Conservation (phyloP, 2,329 filamentous ascomycete species). For the Verticillium dahliae region DNA sequence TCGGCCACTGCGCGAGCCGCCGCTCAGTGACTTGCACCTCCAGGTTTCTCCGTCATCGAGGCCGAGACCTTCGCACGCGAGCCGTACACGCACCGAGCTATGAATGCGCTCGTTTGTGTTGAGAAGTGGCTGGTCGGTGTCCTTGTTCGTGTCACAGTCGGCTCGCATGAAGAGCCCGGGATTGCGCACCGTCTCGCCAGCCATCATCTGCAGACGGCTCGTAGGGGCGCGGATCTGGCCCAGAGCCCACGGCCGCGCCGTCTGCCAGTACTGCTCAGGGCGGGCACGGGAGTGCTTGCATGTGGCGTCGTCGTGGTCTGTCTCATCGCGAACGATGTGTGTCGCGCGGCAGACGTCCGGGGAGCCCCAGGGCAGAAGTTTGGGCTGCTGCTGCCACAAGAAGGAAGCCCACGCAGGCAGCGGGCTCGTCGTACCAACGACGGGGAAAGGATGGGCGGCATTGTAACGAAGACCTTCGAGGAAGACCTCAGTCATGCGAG, state of each 20-base stretch:
- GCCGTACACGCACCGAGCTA: slow-evolving; percentile 23
- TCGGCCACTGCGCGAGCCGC: background rate
- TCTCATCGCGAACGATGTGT: background rate
- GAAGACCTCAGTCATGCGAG: slow-evolving; percentile 14
- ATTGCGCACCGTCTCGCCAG: slow-evolving; percentile 19
- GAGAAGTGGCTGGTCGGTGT: slow-evolving; percentile 24
- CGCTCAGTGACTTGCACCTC: slow-evolving; percentile 14
- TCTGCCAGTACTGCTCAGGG: slow-evolving; percentile 14
- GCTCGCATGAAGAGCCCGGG: slow-evolving; percentile 29
- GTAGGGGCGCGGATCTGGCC: slow-evolving; percentile 13
- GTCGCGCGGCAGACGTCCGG: background rate
- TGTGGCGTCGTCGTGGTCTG: slow-evolving; percentile 5
- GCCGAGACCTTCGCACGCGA: slow-evolving; percentile 19
- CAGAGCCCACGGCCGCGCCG: slow-evolving; percentile 11
- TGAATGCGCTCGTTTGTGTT: slow-evolving; percentile 25
- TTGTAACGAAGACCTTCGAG: background rate
- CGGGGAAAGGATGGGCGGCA: slow-evolving; percentile 23
- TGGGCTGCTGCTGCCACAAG: background rate
- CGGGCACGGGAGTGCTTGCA: slow-evolving; percentile 16
- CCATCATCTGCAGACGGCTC: slow-evolving; percentile 14
- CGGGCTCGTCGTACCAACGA: slow-evolving; percentile 23
- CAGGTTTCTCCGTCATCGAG: slow-evolving; percentile 21
- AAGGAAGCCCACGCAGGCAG: background rate
- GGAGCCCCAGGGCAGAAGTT: background rate
- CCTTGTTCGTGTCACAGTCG: slow-evolving; percentile 28